These are phyloP conservation scores for Colletotrichum sp. DNA, from an alignment of 2,329 filamentous ascomycete species.

Conservation along the genomic window DNA sequence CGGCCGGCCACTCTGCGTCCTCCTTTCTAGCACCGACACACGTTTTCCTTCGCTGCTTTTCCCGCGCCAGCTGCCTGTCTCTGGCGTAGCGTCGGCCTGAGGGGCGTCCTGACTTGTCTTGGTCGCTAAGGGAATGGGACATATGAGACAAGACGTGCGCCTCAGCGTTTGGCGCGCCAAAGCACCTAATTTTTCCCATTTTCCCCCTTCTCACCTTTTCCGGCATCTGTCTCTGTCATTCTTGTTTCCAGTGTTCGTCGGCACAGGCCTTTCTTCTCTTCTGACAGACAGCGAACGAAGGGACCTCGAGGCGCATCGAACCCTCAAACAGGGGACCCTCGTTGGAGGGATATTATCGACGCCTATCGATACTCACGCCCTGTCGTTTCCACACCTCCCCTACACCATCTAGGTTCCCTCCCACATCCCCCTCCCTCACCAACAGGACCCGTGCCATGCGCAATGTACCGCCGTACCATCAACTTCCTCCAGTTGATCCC, in stretches of 20 bases:
- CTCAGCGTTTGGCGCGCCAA: slow-evolving; percentile 1
- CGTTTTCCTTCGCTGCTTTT: background rate
- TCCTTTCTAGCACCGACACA: background rate
- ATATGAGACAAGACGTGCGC: background rate
- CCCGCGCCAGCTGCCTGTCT: background rate
- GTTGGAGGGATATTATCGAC: slow-evolving; percentile 5
- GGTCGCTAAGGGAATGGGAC: background rate
- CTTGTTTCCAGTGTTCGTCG: background rate
- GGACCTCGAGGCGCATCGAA: background rate
- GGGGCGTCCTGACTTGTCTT: background rate
- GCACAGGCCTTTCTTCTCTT: background rate
- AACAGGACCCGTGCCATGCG: background rate
- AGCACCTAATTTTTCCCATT: background rate
- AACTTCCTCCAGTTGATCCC: background rate
- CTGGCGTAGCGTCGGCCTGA: background rate
- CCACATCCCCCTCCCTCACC: background rate
- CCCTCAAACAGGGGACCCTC: background rate
- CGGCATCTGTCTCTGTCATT: background rate
- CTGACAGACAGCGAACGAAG: background rate
- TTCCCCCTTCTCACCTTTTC: background rate
- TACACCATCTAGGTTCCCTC: background rate
- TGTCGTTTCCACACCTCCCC: background rate
- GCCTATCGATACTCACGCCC: background rate
- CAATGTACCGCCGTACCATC: background rate
- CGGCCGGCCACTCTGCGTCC: background rate